phyloP scores from a whole-genome alignment of 2,329 filamentous ascomycete species.

The Clarireedia monteithiana region DNA sequence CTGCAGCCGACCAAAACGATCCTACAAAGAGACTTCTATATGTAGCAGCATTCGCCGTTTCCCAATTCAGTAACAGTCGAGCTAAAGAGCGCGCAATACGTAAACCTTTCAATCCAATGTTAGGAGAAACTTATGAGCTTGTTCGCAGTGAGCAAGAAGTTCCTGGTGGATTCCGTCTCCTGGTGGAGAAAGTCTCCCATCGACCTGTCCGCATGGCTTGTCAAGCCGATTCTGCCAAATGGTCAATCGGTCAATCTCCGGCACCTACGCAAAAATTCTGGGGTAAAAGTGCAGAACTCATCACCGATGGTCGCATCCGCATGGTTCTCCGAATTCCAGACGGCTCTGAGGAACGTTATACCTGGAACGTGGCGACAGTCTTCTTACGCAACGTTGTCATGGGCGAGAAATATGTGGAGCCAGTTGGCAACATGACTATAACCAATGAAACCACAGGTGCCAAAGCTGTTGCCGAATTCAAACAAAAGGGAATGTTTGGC shows the following conservation, averaged over 20 bases:
- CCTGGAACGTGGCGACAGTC: constrained; percentile 79
- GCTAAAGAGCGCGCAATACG: constrained; percentile 87
- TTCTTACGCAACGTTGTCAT: constrained; percentile 95
- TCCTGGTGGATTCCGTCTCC: constrained; percentile 70
- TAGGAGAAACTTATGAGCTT: constrained; percentile 92
- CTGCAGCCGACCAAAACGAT: constrained; percentile 56
- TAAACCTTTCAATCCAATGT: constrained; percentile 94
- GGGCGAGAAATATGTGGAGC: constrained; percentile 96
- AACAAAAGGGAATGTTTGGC: constrained; percentile 93
- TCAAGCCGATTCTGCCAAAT: constrained; percentile 78
- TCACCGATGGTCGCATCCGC: constrained; percentile 80
- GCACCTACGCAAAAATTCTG: constrained; percentile 95
- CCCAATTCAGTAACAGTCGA: constrained; percentile 71
- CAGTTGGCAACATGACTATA: constrained; percentile 82
- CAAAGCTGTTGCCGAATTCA: constrained; percentile 84
- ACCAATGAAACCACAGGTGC: constrained; percentile 76
- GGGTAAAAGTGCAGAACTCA: constrained; percentile 93
- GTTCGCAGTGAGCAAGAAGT: constrained; percentile 72
- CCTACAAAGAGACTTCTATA: constrained; percentile 67
- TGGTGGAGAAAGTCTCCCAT: constrained; percentile 95
- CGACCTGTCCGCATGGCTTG: constrained; percentile 87
- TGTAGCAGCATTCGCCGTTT: constrained; percentile 85
- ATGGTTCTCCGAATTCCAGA: constrained; percentile 62
- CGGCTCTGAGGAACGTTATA: constrained; percentile 71
- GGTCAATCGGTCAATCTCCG: constrained; percentile 83